Base-by-base conservation (phyloP, 1,284 basidiomycete genomes). In the Porogramme epimiltina region DNA sequence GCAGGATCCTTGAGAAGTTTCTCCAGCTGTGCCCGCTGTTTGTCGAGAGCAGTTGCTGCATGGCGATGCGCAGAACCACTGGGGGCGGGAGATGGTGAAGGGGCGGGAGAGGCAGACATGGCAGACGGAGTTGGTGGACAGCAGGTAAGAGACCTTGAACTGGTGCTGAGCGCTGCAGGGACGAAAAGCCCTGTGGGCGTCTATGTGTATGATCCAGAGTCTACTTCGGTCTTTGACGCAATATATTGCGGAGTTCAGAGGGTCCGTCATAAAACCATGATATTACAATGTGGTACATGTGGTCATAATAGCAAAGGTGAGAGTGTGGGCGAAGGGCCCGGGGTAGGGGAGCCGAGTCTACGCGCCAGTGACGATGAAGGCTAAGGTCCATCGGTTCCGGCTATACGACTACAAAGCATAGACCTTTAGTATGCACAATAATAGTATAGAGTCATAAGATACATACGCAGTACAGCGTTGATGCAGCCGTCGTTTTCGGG, bases 401-500 rank as follows among this genome's bases (percentile, higher is more conserved):
- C 49, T 52, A 59, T n/a, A 61, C 60, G 42, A 64, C 56, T 59
- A n/a, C n/a, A n/a, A n/a, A n/a, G n/a, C n/a, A n/a, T n/a, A n/a
- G n/a, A n/a, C n/a, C n/a, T n/a, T n/a, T n/a, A 19, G 13, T 16
- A 4, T 18, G 15, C 8, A 40, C 16, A 24, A 19, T 23, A 39
- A 38, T 24, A 40, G 33, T n/a, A n/a, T n/a, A n/a, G n/a, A n/a
- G n/a, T n/a, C n/a, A 50, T 3, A 47, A 20, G 13, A 22, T 50
- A 80, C 89, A 62, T 71, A 90, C 91, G 83, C 39, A 96, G 84
- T 40, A 96, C 91, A 49, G 93, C 89, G 67, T 97, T 96, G 68
- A 97, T 89, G 68, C 93, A 96, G n/a, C 95, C 95, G 66, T 97
- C 95, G 62, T 95, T 92, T 74, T 97, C 94, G 26, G 93, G 93